These are phyloP conservation scores for Penicillium silybi DNA, from an alignment of 495 filamentous ascomycete species.

Conservation along the genomic window DNA sequence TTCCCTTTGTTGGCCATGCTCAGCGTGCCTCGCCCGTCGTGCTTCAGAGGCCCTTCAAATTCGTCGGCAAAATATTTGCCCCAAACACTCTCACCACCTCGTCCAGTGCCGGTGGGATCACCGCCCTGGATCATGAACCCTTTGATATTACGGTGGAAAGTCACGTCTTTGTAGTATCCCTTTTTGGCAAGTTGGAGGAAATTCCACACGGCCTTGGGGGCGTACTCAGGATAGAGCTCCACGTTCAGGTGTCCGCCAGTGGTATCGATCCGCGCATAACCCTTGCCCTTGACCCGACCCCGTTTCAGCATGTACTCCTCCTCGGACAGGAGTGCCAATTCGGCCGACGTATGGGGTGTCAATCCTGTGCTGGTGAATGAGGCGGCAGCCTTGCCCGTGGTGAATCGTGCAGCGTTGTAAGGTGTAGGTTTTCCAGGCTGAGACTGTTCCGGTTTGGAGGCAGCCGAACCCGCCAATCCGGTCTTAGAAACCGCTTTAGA, in stretches of 20 bases:
- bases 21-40: constrained; percentile 73
- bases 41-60: constrained; percentile 79
- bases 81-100: constrained; percentile 86
- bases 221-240: constrained; percentile 85
- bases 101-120: constrained; percentile 63
- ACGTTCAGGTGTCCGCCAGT: constrained; percentile 78
- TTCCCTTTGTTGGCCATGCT: constrained; percentile 99
- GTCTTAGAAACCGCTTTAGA: constrained; percentile 42
- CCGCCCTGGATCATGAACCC: constrained; percentile 99
- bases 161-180: constrained; percentile 79
- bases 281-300: constrained; percentile 78
- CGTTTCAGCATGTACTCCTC: constrained; percentile 96
- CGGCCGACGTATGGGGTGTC: constrained; percentile 82
- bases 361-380: constrained; percentile 93
- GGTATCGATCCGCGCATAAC: constrained; percentile 86
- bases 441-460: constrained; percentile 21
- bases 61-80: constrained; percentile 89
- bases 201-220: constrained; percentile 94
- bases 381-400: constrained; percentile 86
- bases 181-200: constrained; percentile 84
- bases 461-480: constrained; percentile 8
- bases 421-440: constrained; percentile 47
- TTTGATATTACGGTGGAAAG: constrained; percentile 88
- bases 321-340: constrained; percentile 79
- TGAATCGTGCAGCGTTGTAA: constrained; percentile 85